These are phyloP conservation scores for Jaapia argillacea DNA, from an alignment of 768 basidiomycete genomes.

Conservation along the genomic window DNA sequence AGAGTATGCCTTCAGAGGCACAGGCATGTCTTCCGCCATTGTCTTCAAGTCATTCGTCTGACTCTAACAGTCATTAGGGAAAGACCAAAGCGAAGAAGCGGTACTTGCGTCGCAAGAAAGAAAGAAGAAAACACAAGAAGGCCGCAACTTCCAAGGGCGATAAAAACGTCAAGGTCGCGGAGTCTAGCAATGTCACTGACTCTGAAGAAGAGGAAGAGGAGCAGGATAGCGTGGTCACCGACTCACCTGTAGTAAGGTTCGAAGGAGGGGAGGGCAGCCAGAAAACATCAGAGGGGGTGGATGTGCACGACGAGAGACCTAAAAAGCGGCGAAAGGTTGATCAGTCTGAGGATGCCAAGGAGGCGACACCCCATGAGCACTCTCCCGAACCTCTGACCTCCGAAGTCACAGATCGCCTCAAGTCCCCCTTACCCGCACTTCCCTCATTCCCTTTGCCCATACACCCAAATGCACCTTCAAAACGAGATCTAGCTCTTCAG, in stretches of 20 bases:
- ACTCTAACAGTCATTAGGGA: constrained; percentile 17
- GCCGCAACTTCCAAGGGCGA: constrained; percentile 15
- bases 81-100: constrained; percentile 68
- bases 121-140: constrained; percentile 45
- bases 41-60: neutral
- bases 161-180: constrained; percentile 11
- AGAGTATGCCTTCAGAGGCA: too few relatives aligned
- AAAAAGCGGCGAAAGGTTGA: constrained; percentile 35
- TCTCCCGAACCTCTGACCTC: neutral
- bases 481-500: constrained; percentile 61
- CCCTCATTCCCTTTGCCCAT: constrained; percentile 63
- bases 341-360: constrained; percentile 11
- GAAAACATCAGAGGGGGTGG: constrained; percentile 5
- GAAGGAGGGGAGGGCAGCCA: neutral
- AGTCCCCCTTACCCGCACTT: constrained; percentile 29
- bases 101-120: constrained; percentile 66
- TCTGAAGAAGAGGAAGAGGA: constrained; percentile 10
- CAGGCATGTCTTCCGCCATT: neutral
- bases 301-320: constrained; percentile 13
- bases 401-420: constrained; percentile 1
- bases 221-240: constrained; percentile 12
- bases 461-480: constrained; percentile 60
- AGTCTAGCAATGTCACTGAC: constrained; percentile 14
- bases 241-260: constrained; percentile 4
- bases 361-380: constrained; percentile 4